Evolutionary conservation across 768 basidiomycete species (phyloP).

Genomic region (Sutorius australiensis): DNA sequence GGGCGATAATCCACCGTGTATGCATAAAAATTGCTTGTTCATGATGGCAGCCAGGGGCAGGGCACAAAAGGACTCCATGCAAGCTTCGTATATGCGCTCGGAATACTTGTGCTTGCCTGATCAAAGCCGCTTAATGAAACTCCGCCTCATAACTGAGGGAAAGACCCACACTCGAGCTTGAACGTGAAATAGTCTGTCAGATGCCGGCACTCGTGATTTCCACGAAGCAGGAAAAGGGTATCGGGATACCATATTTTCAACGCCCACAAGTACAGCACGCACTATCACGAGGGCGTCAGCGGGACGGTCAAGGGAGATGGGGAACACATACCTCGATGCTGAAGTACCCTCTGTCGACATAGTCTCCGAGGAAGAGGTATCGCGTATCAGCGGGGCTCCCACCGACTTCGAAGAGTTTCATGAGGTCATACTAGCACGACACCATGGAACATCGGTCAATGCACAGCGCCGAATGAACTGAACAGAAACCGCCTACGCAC

Average conservation of each 20-base stretch:
- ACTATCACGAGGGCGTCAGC: slow-evolving; percentile 45
- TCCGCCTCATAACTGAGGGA: neutral
- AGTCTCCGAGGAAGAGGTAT: slow-evolving; percentile 90
- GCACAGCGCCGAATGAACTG: slow-evolving; percentile 6
- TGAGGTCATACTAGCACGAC: slow-evolving; percentile 71
- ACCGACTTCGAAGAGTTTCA: slow-evolving; percentile 94
- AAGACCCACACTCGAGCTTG: slow-evolving; percentile 87
- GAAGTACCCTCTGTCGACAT: slow-evolving; percentile 92
- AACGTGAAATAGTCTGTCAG: slow-evolving; percentile 99
- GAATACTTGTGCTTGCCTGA: slow-evolving; percentile 99
- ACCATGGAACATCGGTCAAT: slow-evolving; percentile 14
- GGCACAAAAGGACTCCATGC: slow-evolving; percentile 96
- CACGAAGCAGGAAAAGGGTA: slow-evolving; percentile 92
- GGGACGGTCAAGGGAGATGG: too few species aligned
- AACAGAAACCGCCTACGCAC: slow-evolving; percentile 44
- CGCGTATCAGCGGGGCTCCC: slow-evolving; percentile 92
- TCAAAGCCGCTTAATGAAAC: slow-evolving; percentile 1
- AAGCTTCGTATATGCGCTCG: slow-evolving; percentile 92
- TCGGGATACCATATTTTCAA: slow-evolving; percentile 99
- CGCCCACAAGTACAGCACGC: slow-evolving; percentile 95
- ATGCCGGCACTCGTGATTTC: slow-evolving; percentile 98
- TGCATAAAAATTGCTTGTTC: slow-evolving; percentile 99
- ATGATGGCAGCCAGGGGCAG: slow-evolving; percentile 95
- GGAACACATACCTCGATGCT: slow-evolving; percentile 70
- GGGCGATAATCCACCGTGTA: slow-evolving; percentile 94